Conservation (phyloP, 129 eudicot species). For the Saposhnikovia divaricata region DNA sequence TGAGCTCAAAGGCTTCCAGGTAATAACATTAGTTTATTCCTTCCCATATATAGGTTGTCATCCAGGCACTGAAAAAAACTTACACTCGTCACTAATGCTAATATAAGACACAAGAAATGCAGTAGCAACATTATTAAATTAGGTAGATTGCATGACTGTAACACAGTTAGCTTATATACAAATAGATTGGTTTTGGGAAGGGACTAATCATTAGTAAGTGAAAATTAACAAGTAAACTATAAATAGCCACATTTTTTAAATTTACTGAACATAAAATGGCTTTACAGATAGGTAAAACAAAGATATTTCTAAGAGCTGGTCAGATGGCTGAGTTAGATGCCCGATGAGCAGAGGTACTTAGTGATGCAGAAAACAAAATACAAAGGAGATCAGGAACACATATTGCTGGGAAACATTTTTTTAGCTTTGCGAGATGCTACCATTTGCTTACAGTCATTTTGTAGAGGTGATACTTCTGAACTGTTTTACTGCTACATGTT, state of each 20-base stretch:
- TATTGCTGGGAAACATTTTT: constrained; percentile 57
- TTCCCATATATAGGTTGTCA: neutral
- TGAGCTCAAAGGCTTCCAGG: constrained; percentile 95
- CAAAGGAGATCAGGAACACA: constrained; percentile 84
- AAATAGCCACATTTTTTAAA: neutral
- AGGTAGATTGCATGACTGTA: neutral
- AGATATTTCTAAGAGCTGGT: constrained; percentile 94
- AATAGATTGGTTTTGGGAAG: neutral
- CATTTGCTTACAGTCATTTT: constrained; percentile 47
- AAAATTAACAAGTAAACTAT: neutral
- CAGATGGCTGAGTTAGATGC: constrained; percentile 99
- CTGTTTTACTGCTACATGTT: constrained; percentile 4
- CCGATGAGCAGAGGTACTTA: constrained; percentile 75
- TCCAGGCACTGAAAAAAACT: neutral
- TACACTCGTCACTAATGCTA: neutral
- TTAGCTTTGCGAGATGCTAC: constrained; percentile 43
- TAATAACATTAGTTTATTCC: constrained; percentile 18
- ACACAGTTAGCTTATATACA: neutral
- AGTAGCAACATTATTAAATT: neutral
- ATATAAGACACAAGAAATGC: neutral
- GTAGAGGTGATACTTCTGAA: constrained; percentile 48
- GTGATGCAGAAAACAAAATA: constrained; percentile 68
- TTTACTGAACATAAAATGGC: constrained; percentile 12
- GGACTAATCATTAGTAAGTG: neutral
- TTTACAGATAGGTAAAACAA: constrained; percentile 87